Conservation (phyloP, 176 grass and related monocot species). For the Typha latifolia region DNA sequence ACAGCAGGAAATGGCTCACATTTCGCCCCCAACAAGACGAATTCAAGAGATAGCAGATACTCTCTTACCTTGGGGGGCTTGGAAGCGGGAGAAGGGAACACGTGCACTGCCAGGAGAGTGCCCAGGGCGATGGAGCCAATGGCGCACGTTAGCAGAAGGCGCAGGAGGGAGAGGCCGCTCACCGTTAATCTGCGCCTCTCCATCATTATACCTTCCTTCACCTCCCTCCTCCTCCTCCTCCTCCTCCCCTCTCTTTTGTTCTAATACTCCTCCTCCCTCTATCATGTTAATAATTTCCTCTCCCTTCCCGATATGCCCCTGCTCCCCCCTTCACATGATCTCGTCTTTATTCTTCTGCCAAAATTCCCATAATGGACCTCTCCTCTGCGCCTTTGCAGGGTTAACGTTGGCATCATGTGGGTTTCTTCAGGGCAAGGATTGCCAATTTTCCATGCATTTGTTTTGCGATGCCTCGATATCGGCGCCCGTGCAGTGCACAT, state of each 20-base stretch:
- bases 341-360: no score
- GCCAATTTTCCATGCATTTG: no score
- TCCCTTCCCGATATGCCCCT: neutral
- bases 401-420: no score
- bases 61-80: constrained; percentile 19
- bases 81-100: constrained; percentile 10
- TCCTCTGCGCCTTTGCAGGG: no score
- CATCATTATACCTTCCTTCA: neutral
- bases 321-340: no score
- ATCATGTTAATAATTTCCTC: neutral
- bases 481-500: no score
- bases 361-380: no score
- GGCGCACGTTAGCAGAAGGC: constrained; percentile 25
- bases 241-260: neutral
- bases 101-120: constrained; percentile 18
- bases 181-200: constrained; percentile 13
- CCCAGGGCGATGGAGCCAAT: constrained; percentile 4
- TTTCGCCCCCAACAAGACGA: no score
- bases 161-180: constrained; percentile 12
- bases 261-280: neutral
- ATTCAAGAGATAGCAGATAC: neutral
- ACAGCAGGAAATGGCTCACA: neutral
- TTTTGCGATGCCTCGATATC: no score
- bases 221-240: neutral
- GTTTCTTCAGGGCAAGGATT: no score